Percentiles rank a stretch among this genome's conserved stretches.
phyloP scores from a whole-genome alignment of 192 early-diverging fungal genomes.

The Ambispora gerdemannii region DNA sequence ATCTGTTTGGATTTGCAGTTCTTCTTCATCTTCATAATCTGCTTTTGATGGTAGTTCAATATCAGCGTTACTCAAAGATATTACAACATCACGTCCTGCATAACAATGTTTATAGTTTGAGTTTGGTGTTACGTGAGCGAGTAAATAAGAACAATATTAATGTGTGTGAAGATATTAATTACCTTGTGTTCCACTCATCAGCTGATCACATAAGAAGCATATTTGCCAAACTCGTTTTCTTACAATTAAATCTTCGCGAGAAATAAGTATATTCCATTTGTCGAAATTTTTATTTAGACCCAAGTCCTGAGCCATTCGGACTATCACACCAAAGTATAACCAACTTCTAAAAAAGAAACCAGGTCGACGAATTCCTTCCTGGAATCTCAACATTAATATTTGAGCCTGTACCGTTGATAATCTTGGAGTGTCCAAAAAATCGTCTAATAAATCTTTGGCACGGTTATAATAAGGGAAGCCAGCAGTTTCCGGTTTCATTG shows the following conservation, averaged over 20 bases:
- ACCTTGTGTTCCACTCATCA: conserved; percentile 33
- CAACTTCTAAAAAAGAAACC: conserved; percentile 52
- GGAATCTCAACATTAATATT: conserved; percentile 52
- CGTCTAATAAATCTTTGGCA: conserved; percentile 42
- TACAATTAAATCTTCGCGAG: conserved; percentile 13
- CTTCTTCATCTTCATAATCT: conserved; percentile 25
- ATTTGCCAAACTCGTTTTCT: conserved; percentile 28
- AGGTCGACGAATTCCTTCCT: conserved; percentile 43
- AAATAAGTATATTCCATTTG: conserved; percentile 11
- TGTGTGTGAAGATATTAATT: too few relatives aligned
- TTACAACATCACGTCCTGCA: conserved; percentile 16
- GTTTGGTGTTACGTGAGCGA: too few relatives aligned
- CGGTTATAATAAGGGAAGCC: conserved; percentile 18
- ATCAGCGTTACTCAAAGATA: conserved; percentile 36
- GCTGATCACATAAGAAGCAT: conserved; percentile 37
- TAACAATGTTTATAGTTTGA: too few relatives aligned
- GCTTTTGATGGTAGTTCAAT: conserved; percentile 25
- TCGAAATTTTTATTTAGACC: conserved; percentile 61
- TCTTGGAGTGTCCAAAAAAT: conserved; percentile 47
- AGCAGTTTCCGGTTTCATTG: conserved; percentile 17
- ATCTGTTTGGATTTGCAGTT: conserved; percentile 23
- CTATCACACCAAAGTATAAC: conserved; percentile 58
- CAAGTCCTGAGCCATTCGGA: conserved; percentile 68
- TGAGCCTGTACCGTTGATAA: conserved; percentile 52
- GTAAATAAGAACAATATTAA: too few relatives aligned